Evolutionary conservation across 208 protist genomes (phyloP), one percentile per base, ranked within the genome.

Genomic region (Trypanosoma mega): DNA sequence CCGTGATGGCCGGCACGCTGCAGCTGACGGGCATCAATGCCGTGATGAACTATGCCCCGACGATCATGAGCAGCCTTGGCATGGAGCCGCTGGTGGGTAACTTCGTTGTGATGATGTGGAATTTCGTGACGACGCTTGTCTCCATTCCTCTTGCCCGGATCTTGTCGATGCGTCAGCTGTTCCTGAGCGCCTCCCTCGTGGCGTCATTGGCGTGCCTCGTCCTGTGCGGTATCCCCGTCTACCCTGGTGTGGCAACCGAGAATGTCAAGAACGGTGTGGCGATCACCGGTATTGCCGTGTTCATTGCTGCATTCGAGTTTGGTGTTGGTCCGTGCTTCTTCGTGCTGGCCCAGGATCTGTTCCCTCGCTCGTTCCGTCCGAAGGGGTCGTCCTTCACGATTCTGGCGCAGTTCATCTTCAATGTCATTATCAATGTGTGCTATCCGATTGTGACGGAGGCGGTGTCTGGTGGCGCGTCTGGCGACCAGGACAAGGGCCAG

Each of bases 21-120:
- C 87, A 92, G 68, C 63, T 95, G 68, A 95, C 88, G 30, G 88
- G 88, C 30, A 90, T 92, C 62, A 92, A 92, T 64, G 85, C 85
- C 44, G 72, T 93, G 29, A 92, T 90, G 82, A 91, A 90, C 75
- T 95, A 93, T 72, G 82, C 88, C 26, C 85, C 85, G 29, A 82
- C 67, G 34, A 92, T 95, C 60, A 90, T 83, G 73, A 60, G 65
- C 31, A 78, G 65, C 48, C 67, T 90, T 34, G 79, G 82, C 27
- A 63, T 91, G 26, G 72, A 71, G 2, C 75, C 85, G 29, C 76
- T 92, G 2, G 61, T 85, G 14, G 88, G 88, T 34, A 94, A 90
- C 72, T 80, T 91, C 49, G 47, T 87, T 29, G 81, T 94, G 43
- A 92, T 94, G 82, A 45, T 74, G 67, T 91, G 82, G 85, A 93